Conservation (phyloP, 768 basidiomycete genomes). For the Panaeolus papilionaceus region DNA sequence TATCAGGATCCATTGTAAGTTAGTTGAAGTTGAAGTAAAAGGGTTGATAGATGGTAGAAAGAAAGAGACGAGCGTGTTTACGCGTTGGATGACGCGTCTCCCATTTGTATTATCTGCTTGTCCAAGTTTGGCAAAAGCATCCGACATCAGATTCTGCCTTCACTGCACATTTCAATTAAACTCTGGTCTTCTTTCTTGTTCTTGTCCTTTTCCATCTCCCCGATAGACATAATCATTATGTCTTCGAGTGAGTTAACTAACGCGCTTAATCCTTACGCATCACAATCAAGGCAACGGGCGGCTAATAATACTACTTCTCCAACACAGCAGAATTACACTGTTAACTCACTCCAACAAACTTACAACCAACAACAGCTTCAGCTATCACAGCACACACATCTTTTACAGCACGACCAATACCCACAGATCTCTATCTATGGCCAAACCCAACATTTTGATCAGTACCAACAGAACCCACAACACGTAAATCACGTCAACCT, state of each 20-base stretch:
- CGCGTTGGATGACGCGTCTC: slow-evolving; percentile 53
- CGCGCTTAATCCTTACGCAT: slow-evolving; percentile 75
- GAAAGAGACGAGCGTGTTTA: slow-evolving; percentile 20
- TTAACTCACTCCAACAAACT: neutral
- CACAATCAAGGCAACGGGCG: slow-evolving; percentile 44
- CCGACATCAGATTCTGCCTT: slow-evolving; percentile 15
- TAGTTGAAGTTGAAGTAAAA: slow-evolving; percentile 18
- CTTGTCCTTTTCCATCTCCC: neutral
- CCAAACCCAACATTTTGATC: slow-evolving; percentile 14
- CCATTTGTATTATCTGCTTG: slow-evolving; percentile 36
- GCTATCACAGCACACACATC: neutral
- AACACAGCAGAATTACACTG: neutral
- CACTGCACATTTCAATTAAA: neutral
- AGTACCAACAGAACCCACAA: slow-evolving; percentile 20
- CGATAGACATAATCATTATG: slow-evolving; percentile 19
- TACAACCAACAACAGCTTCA: slow-evolving; percentile 6
- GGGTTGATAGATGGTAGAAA: slow-evolving; percentile 16
- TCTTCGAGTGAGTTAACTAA: slow-evolving; percentile 72
- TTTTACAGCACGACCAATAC: slow-evolving; percentile 2
- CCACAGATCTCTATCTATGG: slow-evolving; percentile 11
- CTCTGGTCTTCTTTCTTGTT: neutral
- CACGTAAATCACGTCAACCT: neutral
- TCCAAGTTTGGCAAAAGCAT: slow-evolving; percentile 32
- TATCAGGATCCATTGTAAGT: slow-evolving; percentile 53
- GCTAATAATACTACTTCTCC: neutral